A percentile compares a stretch with the other conserved stretches of the same genome.
These are phyloP conservation scores for Xylariales sp. DNA, from an alignment of 2,329 filamentous ascomycete species.

Conservation along the genomic window DNA sequence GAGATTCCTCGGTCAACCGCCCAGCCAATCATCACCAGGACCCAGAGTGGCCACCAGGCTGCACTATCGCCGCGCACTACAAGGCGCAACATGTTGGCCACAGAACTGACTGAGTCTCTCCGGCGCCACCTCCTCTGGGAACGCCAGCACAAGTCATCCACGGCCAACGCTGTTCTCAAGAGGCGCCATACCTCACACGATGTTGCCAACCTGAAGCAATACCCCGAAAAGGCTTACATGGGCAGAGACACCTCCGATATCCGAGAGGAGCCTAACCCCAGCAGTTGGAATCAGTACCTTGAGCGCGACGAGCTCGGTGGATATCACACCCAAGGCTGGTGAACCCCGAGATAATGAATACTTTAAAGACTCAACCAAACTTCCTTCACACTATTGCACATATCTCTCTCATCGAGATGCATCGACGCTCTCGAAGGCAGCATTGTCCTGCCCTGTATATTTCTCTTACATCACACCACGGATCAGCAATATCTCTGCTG, in stretches of 20 bases:
- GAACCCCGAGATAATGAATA: conserved; percentile 24
- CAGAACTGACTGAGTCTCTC: conserved; percentile 89
- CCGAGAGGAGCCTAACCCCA: conserved; percentile 58
- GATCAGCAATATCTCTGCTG: conserved; percentile 27
- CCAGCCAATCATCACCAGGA: conserved; percentile 75
- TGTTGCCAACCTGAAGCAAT: conserved; percentile 81
- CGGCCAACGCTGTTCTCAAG: conserved; percentile 83
- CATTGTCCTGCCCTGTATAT: conserved; percentile 21
- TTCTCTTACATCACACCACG: conserved; percentile 18
- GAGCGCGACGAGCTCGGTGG: conserved; percentile 72
- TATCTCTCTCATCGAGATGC: conserved; percentile 5
- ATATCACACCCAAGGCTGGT: conserved; percentile 86
- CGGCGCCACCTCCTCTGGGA: conserved; percentile 92
- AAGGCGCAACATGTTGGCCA: conserved; percentile 90
- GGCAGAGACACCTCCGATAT: conserved; percentile 33
- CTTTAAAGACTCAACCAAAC: too few relatives aligned
- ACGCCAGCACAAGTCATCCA: conserved; percentile 87
- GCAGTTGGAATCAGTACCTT: conserved; percentile 83
- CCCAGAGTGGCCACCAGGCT: conserved; percentile 60
- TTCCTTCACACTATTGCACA: too few relatives aligned
- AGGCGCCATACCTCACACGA: conserved; percentile 87
- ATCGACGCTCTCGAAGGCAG: conserved; percentile 13
- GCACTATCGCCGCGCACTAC: conserved; percentile 89
- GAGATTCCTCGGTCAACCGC: conserved; percentile 62
- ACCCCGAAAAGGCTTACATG: conserved; percentile 62